Conservation (phyloP, 371 early-diverging fungal species). For the Actinomucor elegans region DNA sequence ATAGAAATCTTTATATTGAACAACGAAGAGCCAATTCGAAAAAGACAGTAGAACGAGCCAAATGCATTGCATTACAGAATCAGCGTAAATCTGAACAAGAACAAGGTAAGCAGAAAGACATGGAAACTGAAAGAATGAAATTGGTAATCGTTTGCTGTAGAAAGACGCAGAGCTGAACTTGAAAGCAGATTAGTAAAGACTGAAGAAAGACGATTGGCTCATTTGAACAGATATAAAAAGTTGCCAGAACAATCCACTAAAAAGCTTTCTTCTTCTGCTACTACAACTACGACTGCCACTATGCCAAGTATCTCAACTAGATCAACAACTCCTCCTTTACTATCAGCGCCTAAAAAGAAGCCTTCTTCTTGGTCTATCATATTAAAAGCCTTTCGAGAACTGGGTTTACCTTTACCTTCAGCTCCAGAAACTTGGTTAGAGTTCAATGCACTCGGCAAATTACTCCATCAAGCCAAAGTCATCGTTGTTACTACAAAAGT, state of each 20-base stretch:
- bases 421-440: constrained; percentile 25
- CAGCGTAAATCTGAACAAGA: constrained; percentile 25
- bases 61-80: constrained; percentile 36
- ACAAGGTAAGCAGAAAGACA: constrained; percentile 21
- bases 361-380: constrained; percentile 15
- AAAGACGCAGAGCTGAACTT: constrained; percentile 29
- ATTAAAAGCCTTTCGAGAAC: constrained; percentile 17
- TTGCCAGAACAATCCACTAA: too few species aligned
- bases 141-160: constrained; percentile 9
- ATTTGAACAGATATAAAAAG: constrained; percentile 20
- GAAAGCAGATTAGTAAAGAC: constrained; percentile 24
- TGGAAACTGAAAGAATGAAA: constrained; percentile 13
- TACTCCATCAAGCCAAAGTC: constrained; percentile 34
- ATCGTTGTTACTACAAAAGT: constrained; percentile 33
- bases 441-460: constrained; percentile 29
- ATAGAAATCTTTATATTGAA: constrained; percentile 38
- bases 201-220: constrained; percentile 28
- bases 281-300: neutral
- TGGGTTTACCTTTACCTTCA: constrained; percentile 31
- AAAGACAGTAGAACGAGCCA: constrained; percentile 43
- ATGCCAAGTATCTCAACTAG: constrained; percentile 2
- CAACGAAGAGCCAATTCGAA: constrained; percentile 36
- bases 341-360: constrained; percentile 11
- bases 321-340: neutral
- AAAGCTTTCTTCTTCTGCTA: constrained; percentile 2